These are phyloP conservation scores for Plasmodium berghei DNA, from an alignment of 169 alveolate species.

Conservation along the genomic window DNA sequence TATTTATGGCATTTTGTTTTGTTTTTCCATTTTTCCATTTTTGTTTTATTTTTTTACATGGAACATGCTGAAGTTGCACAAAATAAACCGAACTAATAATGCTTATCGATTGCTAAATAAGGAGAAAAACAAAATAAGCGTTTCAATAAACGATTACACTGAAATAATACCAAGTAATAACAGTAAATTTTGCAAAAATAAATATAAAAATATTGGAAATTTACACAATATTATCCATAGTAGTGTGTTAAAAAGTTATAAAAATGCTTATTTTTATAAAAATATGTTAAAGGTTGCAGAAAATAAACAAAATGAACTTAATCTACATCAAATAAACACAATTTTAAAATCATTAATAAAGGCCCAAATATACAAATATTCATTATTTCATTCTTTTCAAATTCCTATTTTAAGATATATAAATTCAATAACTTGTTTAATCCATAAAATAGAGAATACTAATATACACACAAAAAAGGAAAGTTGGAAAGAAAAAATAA, in stretches of 20 bases:
- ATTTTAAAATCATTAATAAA: slow-evolving; percentile 49
- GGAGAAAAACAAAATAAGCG: slow-evolving; percentile 40
- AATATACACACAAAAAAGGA: not conserved
- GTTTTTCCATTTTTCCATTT: no score
- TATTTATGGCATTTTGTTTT: no score
- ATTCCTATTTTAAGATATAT: slow-evolving; percentile 54
- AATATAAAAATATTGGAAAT: slow-evolving; percentile 37
- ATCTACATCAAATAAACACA: slow-evolving; percentile 52
- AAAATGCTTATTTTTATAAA: slow-evolving; percentile 68
- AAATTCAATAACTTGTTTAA: slow-evolving; percentile 12
- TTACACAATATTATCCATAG: slow-evolving; percentile 52
- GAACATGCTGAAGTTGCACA: slow-evolving; percentile 38
- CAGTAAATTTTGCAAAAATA: slow-evolving; percentile 55
- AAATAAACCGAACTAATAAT: slow-evolving; percentile 23
- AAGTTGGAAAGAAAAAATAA: slow-evolving; percentile 9
- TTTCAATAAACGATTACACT: slow-evolving; percentile 35
- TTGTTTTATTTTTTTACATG: no score
- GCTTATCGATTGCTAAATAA: slow-evolving; percentile 23
- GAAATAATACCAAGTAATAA: slow-evolving; percentile 45
- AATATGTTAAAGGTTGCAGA: slow-evolving; percentile 38
- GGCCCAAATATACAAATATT: slow-evolving; percentile 50
- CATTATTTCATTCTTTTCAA: slow-evolving; percentile 48
- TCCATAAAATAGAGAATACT: not conserved
- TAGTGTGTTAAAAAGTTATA: slow-evolving; percentile 43
- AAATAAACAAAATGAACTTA: slow-evolving; percentile 50